A percentile compares a stretch with the other conserved stretches of the same genome.
Conservation (phyloP, 1,284 basidiomycete species). For the Cutaneotrichosporon curvatum region DNA sequence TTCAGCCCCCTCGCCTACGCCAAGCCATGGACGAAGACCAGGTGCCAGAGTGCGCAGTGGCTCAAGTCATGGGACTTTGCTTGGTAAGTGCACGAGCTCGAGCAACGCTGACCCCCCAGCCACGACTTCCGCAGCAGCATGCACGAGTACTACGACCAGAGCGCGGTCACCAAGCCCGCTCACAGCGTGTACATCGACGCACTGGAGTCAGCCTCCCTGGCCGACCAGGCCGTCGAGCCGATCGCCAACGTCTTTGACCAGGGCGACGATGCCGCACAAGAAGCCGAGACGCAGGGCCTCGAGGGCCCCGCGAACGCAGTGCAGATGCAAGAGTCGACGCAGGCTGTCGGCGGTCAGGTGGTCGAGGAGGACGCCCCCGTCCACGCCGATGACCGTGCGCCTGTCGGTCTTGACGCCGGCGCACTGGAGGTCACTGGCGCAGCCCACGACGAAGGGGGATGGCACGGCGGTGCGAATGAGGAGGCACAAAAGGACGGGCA, state of each 20-base stretch:
- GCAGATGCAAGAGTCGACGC: conserved; percentile 37
- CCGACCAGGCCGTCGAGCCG: conserved; percentile 39
- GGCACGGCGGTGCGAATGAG: conserved; percentile 46
- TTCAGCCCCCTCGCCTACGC: conserved; percentile 84
- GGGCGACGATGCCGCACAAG: conserved; percentile 28
- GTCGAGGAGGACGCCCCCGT: conserved; percentile 11
- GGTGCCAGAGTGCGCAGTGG: conserved; percentile 76
- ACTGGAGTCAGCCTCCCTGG: conserved; percentile 23
- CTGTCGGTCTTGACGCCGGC: conserved; percentile 45
- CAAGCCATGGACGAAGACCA: conserved; percentile 70
- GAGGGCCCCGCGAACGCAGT: conserved; percentile 37
- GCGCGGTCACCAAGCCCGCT: conserved; percentile 14
- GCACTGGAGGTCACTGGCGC: conserved; percentile 37
- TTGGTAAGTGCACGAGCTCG: conserved; percentile 67
- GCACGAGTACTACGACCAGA: conserved; percentile 24
- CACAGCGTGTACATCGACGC: conserved; percentile 23
- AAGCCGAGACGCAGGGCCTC: conserved; percentile 40
- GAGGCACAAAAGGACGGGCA: conserved; percentile 14
- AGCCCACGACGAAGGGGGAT: conserved; percentile 39
- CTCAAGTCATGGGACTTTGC: conserved; percentile 92
- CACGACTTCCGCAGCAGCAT: conserved; percentile 39
- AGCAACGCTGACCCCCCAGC: conserved; percentile 19
- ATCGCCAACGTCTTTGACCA: conserved; percentile 42
- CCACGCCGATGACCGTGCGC: conserved; percentile 38
- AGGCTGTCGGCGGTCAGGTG: background rate